phyloP scores from a whole-genome alignment of 345 rosid species.

The Eucalyptus marginata region DNA sequence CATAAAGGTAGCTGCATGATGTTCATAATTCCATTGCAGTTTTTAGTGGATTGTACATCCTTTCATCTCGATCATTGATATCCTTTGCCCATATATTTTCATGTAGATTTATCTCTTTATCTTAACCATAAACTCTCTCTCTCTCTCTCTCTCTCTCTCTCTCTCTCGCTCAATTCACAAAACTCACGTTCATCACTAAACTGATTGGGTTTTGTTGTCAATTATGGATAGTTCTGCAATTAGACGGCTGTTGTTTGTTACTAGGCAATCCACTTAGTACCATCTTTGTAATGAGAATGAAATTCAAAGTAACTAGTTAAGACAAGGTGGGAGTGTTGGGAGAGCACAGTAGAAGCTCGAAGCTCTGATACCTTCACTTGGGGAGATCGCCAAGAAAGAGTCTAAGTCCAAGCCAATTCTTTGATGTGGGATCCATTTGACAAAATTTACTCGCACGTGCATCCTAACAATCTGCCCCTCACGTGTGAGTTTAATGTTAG shows the following conservation, averaged over 20 bases:
- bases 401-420: too few relatives aligned
- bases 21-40: neutral
- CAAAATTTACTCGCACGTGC: too few relatives aligned
- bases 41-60: neutral
- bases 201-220: neutral
- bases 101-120: neutral
- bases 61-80: neutral
- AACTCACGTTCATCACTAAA: neutral
- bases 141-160: neutral
- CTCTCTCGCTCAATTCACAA: neutral
- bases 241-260: neutral
- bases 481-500: too few relatives aligned
- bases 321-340: neutral
- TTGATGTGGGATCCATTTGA: too few relatives aligned
- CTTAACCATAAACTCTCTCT: neutral
- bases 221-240: neutral
- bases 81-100: neutral
- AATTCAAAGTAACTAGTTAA: neutral
- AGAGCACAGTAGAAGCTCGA: rapidly evolving
- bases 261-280: neutral
- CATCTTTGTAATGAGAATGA: neutral
- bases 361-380: too few relatives aligned
- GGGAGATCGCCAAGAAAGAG: too few relatives aligned
- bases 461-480: too few relatives aligned
- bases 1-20: neutral